A percentile compares a stretch with the other conserved stretches of the same genome.
phyloP scores from a whole-genome alignment of 805 yeast genomes.

The Lipomyces chichibuensis region DNA sequence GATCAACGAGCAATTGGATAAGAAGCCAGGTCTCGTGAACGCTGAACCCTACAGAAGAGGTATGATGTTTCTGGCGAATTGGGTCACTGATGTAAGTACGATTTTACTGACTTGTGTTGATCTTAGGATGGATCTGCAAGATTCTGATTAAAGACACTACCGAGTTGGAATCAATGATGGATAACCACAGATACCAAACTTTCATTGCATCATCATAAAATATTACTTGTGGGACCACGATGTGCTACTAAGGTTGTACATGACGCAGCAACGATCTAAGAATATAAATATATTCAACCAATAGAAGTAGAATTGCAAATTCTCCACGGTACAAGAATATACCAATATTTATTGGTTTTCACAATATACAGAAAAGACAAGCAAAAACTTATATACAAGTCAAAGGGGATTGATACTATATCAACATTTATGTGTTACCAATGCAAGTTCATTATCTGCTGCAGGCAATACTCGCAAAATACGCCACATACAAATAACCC shows the following conservation, averaged over 20 bases:
- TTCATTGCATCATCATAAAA: conserved; percentile 13
- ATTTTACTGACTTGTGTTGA: not conserved
- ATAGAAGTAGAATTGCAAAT: not conserved
- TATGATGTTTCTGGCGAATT: conserved; percentile 3
- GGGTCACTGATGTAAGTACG: not conserved
- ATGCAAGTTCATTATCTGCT: not conserved
- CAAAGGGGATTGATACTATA: not conserved
- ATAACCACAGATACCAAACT: conserved; percentile 15
- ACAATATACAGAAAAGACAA: not conserved
- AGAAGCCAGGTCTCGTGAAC: conserved; percentile 77
- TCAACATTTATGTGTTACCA: not conserved
- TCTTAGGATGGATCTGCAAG: conserved; percentile 32
- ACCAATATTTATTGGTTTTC: not conserved
- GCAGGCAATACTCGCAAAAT: not conserved
- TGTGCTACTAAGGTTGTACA: not conserved
- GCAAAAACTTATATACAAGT: not conserved
- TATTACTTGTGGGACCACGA: not conserved
- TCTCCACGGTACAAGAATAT: not conserved
- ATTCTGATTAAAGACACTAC: conserved; percentile 14
- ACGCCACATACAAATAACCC: not conserved
- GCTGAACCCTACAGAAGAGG: conserved; percentile 66
- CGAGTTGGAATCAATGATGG: conserved; percentile 25
- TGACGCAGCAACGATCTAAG: not conserved
- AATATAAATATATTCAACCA: not conserved
- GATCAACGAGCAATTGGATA: conserved; percentile 66